Conservation (phyloP, 108 stramenopile species). For the Fragilariopsis cylindrus region DNA sequence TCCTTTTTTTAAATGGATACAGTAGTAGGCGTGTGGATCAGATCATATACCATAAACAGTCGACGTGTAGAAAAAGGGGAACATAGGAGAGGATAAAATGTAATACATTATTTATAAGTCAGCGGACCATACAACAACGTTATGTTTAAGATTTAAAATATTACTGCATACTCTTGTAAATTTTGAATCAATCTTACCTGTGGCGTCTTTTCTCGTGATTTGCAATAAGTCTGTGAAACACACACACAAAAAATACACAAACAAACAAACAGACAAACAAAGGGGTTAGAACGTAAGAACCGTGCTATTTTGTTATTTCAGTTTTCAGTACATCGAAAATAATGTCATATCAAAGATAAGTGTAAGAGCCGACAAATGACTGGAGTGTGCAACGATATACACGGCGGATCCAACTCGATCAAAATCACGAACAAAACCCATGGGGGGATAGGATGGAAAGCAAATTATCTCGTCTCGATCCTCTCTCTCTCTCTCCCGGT, state of each 20-base stretch:
- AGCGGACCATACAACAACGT: background rate
- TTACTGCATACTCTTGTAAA: background rate
- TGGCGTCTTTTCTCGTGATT: constrained; percentile 39
- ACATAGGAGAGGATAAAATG: constrained; percentile 5
- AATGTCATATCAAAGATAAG: background rate
- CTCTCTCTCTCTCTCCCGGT: no score
- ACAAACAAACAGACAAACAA: background rate
- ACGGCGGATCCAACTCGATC: background rate
- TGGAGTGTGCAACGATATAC: background rate
- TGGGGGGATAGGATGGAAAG: no score
- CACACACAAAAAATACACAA: background rate
- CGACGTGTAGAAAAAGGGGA: background rate
- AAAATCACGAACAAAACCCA: no score
- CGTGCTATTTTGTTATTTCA: no score
- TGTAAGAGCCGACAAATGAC: background rate
- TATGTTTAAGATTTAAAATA: background rate
- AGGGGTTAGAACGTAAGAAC: no score
- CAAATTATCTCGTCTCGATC: no score
- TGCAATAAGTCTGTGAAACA: constrained; percentile 29
- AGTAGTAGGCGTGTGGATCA: background rate
- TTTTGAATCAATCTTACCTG: constrained; percentile 26
- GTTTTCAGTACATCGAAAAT: background rate
- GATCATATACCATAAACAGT: background rate
- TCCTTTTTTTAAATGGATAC: background rate
- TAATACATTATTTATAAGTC: background rate